A percentile compares a stretch with the other conserved stretches of the same genome.
Evolutionary conservation across 768 basidiomycete genomes (phyloP).

Genomic region (Tulasnella calospora): DNA sequence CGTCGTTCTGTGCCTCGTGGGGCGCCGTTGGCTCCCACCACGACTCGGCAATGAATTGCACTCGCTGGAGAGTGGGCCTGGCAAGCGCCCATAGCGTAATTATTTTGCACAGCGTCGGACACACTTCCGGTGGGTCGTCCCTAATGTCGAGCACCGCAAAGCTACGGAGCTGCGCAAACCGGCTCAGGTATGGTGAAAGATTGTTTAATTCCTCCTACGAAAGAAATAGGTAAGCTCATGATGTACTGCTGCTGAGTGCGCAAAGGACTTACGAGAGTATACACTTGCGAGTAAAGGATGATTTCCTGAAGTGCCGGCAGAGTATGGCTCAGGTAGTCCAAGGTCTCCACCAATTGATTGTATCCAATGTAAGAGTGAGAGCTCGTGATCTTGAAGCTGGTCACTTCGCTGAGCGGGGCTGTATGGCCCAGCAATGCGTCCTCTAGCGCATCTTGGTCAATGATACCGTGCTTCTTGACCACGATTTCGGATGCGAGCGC

Average conservation of each 20-base stretch:
- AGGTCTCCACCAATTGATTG: conserved; percentile 1
- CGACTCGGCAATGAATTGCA: conserved; percentile 4
- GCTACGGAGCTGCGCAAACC: conserved; percentile 16
- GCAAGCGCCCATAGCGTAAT: conserved; percentile 3
- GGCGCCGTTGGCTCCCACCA: conserved; percentile 15
- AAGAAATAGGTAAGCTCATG: neutral
- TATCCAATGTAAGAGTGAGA: conserved; percentile 14
- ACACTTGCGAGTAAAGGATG: conserved; percentile 6
- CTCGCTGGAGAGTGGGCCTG: neutral
- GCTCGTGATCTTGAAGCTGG: conserved; percentile 22
- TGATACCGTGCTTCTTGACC: neutral
- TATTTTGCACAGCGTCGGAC: neutral
- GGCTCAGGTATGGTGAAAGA: conserved; percentile 1
- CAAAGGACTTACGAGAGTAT: conserved; percentile 20
- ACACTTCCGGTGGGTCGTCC: conserved; percentile 12
- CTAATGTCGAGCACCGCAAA: conserved; percentile 4
- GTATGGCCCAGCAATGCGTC: neutral
- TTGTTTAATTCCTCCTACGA: conserved; percentile 22
- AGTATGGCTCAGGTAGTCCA: conserved; percentile 14
- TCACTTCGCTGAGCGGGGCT: neutral
- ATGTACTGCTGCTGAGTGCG: neutral
- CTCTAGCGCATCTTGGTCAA: neutral
- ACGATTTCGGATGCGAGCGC: neutral
- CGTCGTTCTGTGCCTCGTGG: neutral
- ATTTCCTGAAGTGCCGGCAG: conserved; percentile 7